These are phyloP conservation scores for Melocanna baccifera DNA, from an alignment of 176 grass and related monocot genomes.

Conservation along the genomic window DNA sequence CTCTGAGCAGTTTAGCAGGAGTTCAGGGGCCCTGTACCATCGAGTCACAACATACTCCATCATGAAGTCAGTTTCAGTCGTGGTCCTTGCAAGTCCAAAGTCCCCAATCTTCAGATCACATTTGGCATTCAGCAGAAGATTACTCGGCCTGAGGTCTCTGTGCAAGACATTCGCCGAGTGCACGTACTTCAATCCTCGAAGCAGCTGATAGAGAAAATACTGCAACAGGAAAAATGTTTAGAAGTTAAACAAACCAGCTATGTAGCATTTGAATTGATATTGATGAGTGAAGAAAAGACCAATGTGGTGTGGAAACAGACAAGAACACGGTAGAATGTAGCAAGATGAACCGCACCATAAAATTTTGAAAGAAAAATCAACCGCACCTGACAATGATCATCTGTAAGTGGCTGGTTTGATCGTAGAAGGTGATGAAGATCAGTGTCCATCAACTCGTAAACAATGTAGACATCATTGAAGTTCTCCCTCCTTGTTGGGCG, in stretches of 20 bases:
- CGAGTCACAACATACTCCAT: slow-evolving; percentile 95
- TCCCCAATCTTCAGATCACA: slow-evolving; percentile 96
- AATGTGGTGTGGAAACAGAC: neutral
- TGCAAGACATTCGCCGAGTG: slow-evolving; percentile 95
- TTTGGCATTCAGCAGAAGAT: slow-evolving; percentile 84
- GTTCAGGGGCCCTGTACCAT: slow-evolving; percentile 91
- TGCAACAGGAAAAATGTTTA: slow-evolving; percentile 21
- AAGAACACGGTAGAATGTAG: neutral
- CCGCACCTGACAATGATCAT: slow-evolving; percentile 90
- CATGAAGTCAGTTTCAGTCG: slow-evolving; percentile 97
- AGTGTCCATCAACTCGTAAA: slow-evolving; percentile 94
- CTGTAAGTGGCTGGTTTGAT: slow-evolving; percentile 84
- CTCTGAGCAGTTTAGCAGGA: slow-evolving; percentile 95
- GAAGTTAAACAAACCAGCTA: neutral
- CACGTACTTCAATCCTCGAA: slow-evolving; percentile 92
- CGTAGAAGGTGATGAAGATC: slow-evolving; percentile 91
- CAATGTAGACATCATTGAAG: slow-evolving; percentile 97
- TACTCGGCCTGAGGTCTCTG: slow-evolving; percentile 90
- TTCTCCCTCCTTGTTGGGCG: slow-evolving; percentile 84
- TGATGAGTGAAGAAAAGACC: neutral
- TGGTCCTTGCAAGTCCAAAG: slow-evolving; percentile 92
- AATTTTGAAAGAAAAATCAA: neutral
- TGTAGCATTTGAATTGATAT: neutral
- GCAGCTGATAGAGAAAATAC: slow-evolving; percentile 93
- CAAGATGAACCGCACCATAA: neutral